These are phyloP conservation scores for Zygotorulaspora mrakii DNA, from an alignment of 1,139 yeast genomes.

Conservation along the genomic window DNA sequence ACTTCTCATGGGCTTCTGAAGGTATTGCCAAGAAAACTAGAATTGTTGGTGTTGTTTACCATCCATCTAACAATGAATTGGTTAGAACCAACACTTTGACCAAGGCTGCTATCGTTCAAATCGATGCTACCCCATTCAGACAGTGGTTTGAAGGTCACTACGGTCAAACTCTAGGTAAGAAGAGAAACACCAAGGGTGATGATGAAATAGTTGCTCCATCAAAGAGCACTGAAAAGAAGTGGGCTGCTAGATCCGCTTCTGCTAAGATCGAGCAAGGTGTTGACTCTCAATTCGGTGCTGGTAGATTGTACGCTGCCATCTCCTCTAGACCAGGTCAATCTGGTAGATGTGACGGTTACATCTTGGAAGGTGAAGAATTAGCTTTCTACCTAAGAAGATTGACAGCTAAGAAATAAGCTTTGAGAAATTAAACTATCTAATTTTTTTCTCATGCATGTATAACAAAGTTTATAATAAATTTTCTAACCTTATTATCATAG, in stretches of 20 bases:
- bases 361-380: constrained; percentile 99
- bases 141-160: constrained; percentile 99
- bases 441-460: constrained; percentile 15
- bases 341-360: constrained; percentile 99
- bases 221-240: constrained; percentile 82
- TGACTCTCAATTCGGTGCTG: constrained; percentile 95
- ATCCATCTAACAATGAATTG: constrained; percentile 99
- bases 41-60: constrained; percentile 96
- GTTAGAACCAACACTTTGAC: constrained; percentile 99
- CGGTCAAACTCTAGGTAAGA: constrained; percentile 90
- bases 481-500: constrained; percentile 15
- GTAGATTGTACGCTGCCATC: constrained; percentile 97
- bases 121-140: constrained; percentile 99
- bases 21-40: constrained; percentile 99
- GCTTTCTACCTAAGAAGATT: constrained; percentile 99
- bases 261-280: constrained; percentile 88
- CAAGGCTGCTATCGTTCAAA: constrained; percentile 97
- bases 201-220: constrained; percentile 60
- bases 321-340: constrained; percentile 99
- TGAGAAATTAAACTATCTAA: constrained; percentile 7
- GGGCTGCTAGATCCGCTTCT: constrained; percentile 82
- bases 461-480: constrained; percentile 16
- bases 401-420: constrained; percentile 91
- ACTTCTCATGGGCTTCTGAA: constrained; percentile 99
- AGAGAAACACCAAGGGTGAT: constrained; percentile 40